Percentiles rank a stretch among this genome's conserved stretches.
These are phyloP conservation scores for Emergomyces orientalis DNA, from an alignment of 2,329 filamentous ascomycete genomes.

Conservation along the genomic window DNA sequence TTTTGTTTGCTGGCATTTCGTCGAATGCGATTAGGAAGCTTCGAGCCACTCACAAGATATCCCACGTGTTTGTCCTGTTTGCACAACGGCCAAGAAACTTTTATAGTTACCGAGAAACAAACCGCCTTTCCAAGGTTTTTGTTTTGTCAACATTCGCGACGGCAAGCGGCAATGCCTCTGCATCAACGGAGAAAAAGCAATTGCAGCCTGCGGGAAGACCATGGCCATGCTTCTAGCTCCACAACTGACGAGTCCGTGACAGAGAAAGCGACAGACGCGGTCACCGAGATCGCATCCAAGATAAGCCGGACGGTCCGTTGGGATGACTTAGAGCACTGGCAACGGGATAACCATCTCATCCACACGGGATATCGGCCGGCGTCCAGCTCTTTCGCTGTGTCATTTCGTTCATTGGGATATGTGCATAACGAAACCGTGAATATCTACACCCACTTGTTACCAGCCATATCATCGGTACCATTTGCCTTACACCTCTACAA, in stretches of 20 bases:
- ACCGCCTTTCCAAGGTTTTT: neutral
- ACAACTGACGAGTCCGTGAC: neutral
- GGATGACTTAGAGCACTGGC: constrained; percentile 46
- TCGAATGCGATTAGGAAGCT: neutral
- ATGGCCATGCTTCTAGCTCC: neutral
- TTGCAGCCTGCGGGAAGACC: neutral
- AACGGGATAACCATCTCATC: constrained; percentile 61
- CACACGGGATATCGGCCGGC: constrained; percentile 55
- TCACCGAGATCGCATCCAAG: constrained; percentile 7
- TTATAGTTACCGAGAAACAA: neutral
- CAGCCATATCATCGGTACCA: constrained; percentile 50
- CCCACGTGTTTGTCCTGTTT: constrained; percentile 25
- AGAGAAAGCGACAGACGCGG: neutral
- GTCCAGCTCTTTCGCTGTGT: constrained; percentile 52
- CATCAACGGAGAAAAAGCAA: neutral
- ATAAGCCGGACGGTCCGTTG: constrained; percentile 35
- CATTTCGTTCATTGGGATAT: constrained; percentile 50
- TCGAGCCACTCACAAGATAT: neutral
- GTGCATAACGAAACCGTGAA: constrained; percentile 63
- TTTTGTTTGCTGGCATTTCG: neutral
- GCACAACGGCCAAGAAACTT: constrained; percentile 8
- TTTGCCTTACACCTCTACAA: constrained; percentile 47
- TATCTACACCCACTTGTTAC: constrained; percentile 63
- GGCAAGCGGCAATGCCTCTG: neutral
- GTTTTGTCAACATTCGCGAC: neutral